phyloP scores from a whole-genome alignment of 192 early-diverging fungal species.

The Dissophora ornata region DNA sequence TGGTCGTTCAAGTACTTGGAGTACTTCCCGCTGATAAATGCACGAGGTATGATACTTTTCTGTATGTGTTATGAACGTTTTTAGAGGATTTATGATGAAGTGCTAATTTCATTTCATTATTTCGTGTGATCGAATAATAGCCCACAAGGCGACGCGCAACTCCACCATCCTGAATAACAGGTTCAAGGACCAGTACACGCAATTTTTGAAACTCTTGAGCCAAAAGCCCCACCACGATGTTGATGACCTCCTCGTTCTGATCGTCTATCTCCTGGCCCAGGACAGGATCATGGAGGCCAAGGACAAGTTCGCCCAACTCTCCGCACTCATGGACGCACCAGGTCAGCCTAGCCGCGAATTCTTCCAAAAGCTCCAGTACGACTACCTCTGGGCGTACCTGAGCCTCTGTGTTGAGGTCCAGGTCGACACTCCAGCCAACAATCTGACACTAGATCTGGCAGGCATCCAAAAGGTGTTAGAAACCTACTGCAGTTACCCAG shows the following conservation, averaged over 20 bases:
- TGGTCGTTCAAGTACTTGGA: slow-evolving; percentile 24
- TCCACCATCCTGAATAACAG: slow-evolving; percentile 53
- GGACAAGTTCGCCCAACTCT: slow-evolving; percentile 15
- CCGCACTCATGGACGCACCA: neutral
- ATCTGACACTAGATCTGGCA: slow-evolving; percentile 13
- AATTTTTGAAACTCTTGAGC: slow-evolving; percentile 48
- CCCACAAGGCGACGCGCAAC: slow-evolving; percentile 40
- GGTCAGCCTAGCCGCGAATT: neutral
- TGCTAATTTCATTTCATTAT: no score
- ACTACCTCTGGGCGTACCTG: slow-evolving; percentile 41
- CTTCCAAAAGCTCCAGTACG: slow-evolving; percentile 37
- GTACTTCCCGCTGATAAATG: slow-evolving; percentile 61
- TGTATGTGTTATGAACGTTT: no score
- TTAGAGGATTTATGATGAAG: no score
- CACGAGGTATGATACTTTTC: slow-evolving; percentile 45
- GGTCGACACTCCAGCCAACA: neutral
- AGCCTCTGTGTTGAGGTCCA: slow-evolving; percentile 40
- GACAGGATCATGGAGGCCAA: slow-evolving; percentile 61
- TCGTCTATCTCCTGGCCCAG: slow-evolving; percentile 59
- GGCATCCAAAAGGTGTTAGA: slow-evolving; percentile 22
- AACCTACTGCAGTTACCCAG: slow-evolving; percentile 39
- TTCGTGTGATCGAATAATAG: no score
- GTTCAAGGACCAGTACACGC: slow-evolving; percentile 52
- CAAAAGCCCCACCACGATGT: slow-evolving; percentile 35
- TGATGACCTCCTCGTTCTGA: slow-evolving; percentile 49